A percentile compares a stretch with the other conserved stretches of the same genome.
Conservation (phyloP, 352 stramenopile species). For the Pythium dissimile region DNA sequence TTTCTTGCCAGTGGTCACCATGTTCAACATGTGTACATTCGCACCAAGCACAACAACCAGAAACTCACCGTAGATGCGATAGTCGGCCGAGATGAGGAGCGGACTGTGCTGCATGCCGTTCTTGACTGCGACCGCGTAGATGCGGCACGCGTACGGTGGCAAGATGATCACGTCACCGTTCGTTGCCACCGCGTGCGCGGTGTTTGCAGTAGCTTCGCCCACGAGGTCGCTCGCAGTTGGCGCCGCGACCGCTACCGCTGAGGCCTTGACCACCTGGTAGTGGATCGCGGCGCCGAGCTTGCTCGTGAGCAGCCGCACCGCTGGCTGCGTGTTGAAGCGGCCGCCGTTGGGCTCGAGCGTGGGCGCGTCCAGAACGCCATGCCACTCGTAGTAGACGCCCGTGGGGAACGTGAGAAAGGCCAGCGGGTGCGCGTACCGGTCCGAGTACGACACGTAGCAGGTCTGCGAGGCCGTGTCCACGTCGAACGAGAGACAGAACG, state of each 20-base stretch:
- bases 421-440: slow-evolving; percentile 59
- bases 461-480: slow-evolving; percentile 46
- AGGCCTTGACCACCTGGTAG: slow-evolving; percentile 42
- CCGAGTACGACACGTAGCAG: slow-evolving; percentile 74
- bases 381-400: slow-evolving; percentile 78
- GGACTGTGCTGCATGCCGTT: slow-evolving; percentile 50
- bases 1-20: too few species aligned
- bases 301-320: slow-evolving; percentile 44
- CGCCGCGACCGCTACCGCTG: not conserved
- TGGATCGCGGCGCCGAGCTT: slow-evolving; percentile 58
- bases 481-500: slow-evolving; percentile 70
- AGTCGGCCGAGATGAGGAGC: slow-evolving; percentile 47
- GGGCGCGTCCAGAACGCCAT: slow-evolving; percentile 40
- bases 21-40: not conserved
- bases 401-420: slow-evolving; percentile 66
- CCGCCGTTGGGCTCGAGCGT: slow-evolving; percentile 60
- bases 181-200: slow-evolving; percentile 26
- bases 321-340: slow-evolving; percentile 51
- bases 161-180: slow-evolving; percentile 51
- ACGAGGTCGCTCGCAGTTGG: slow-evolving; percentile 25
- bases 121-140: slow-evolving; percentile 67
- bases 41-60: not conserved
- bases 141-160: slow-evolving; percentile 48
- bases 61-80: slow-evolving; percentile 52
- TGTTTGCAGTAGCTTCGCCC: not conserved